Evolutionary conservation across 352 stramenopile genomes (phyloP), one percentile per base, ranked within the genome.

Genomic region (Pythium utonaiense): DNA sequence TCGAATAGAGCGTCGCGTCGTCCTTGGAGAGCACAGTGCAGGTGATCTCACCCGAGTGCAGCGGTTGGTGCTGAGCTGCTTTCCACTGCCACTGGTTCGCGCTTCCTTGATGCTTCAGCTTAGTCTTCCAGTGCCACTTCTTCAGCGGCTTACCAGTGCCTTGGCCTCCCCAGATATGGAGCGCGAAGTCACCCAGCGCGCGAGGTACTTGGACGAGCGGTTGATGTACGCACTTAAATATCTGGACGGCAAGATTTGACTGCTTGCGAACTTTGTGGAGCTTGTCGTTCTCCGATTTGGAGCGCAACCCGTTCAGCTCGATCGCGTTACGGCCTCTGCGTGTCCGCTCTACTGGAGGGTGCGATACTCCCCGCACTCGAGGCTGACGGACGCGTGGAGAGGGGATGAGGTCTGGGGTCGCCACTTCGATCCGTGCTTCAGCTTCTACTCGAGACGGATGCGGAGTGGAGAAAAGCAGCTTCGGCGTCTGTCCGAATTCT

Each of bases 401-500:
- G 6, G 80, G 64, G 0, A 87, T 49, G 45, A 87, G 69, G 48
- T 86, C 78, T 0, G 67, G 72, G 1, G 74, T 82, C 16, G 76
- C 78, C 17, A 86, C 62, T 56, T 83, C 36, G 45, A 88, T 74
- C 9, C 6, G 49, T 6, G 42, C 42, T 10, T 56, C 57, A 21
- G 57, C 70, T 65, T 80, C 70, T 14, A 68, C 60, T 52, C 77
- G 65, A 33, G 64, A 74, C 74, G 45, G 77, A 51, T 89, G 78
- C 14, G 78, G 64, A 4, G 41, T 77, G 4, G 57, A 56, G 54
- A 91, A 89, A 19, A 94, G 67, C 60, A 97, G 87, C 68, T 87
- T 82, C 0, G 94, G 94, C n/a, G 84, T 96, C 64, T 98, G 93
- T 12, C 95, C 95, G 74, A 98, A 98, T 67, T 98, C 90, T 36